Conservation (phyloP, 345 rosid species). For the Firmiana major region DNA sequence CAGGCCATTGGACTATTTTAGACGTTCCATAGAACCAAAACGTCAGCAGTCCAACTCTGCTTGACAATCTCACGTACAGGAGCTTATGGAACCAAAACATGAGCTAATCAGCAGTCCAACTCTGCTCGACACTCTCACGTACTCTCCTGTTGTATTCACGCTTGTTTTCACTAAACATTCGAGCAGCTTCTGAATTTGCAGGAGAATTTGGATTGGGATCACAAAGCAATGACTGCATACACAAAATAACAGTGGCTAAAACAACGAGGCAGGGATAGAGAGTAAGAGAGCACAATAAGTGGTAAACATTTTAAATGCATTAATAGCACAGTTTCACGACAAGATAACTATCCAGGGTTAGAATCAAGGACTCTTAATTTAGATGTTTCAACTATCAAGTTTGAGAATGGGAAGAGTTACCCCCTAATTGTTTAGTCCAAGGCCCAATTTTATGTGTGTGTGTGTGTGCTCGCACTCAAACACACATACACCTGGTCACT, state of each 20-base stretch:
- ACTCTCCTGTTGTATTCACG: constrained; percentile 92
- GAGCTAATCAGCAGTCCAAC: constrained; percentile 86
- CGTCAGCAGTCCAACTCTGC: not conserved
- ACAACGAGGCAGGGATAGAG: not conserved
- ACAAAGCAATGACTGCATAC: constrained; percentile 77
- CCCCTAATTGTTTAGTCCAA: no score
- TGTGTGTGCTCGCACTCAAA: no score
- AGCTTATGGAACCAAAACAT: not conserved
- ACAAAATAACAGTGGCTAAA: not conserved
- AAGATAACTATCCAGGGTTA: no score
- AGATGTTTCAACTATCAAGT: no score
- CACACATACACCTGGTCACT: no score
- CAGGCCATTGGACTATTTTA: constrained; percentile 24
- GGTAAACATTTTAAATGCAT: not conserved
- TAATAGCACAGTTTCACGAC: not conserved
- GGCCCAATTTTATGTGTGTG: no score
- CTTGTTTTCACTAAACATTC: constrained; percentile 93
- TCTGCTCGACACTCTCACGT: constrained; percentile 84
- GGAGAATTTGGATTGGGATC: constrained; percentile 98
- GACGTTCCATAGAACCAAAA: constrained; percentile 13
- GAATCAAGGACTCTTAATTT: no score
- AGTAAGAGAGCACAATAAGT: not conserved
- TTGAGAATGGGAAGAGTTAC: no score
- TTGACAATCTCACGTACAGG: not conserved
- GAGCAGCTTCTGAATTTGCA: constrained; percentile 96